These are phyloP conservation scores for Calonectria pseudoturangicola DNA, from an alignment of 2,329 filamentous ascomycete species.

Conservation along the genomic window DNA sequence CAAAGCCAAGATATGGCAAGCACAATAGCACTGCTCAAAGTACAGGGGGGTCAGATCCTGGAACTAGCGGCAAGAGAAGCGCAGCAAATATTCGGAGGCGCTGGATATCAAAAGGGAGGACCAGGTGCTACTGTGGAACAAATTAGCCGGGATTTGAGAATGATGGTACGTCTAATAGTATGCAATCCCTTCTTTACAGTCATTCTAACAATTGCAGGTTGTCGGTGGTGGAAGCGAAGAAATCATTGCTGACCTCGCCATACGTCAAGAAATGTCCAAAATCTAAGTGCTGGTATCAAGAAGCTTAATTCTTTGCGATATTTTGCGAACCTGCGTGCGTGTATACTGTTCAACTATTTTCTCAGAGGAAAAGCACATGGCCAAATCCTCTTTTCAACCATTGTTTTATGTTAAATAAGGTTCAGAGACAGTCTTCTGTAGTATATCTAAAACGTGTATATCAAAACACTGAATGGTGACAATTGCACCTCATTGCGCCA, in stretches of 20 bases:
- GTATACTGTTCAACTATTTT: too few relatives aligned
- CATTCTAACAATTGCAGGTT: constrained; percentile 57
- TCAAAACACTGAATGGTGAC: too few relatives aligned
- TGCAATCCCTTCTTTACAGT: not conserved
- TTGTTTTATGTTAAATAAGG: too few relatives aligned
- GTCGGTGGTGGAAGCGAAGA: constrained; percentile 73
- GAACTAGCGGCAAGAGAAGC: constrained; percentile 71
- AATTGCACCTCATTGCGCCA: too few relatives aligned
- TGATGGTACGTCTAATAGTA: not conserved
- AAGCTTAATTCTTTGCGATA: not conserved
- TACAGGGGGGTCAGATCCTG: constrained; percentile 65
- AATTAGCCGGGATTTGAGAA: constrained; percentile 69
- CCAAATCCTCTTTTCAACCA: too few relatives aligned
- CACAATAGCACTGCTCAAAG: constrained; percentile 19
- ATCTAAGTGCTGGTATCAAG: not conserved
- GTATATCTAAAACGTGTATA: too few relatives aligned
- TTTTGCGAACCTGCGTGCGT: too few relatives aligned
- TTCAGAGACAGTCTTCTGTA: too few relatives aligned
- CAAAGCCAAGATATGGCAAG: constrained; percentile 16
- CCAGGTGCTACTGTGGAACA: constrained; percentile 70
- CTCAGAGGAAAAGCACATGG: too few relatives aligned
- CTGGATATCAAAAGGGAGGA: constrained; percentile 69
- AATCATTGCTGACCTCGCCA: constrained; percentile 70
- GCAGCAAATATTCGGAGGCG: constrained; percentile 72
- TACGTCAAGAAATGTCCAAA: constrained; percentile 64